Evolutionary conservation across 257 asterid species (phyloP).

Genomic region (Solanum arcanum): DNA sequence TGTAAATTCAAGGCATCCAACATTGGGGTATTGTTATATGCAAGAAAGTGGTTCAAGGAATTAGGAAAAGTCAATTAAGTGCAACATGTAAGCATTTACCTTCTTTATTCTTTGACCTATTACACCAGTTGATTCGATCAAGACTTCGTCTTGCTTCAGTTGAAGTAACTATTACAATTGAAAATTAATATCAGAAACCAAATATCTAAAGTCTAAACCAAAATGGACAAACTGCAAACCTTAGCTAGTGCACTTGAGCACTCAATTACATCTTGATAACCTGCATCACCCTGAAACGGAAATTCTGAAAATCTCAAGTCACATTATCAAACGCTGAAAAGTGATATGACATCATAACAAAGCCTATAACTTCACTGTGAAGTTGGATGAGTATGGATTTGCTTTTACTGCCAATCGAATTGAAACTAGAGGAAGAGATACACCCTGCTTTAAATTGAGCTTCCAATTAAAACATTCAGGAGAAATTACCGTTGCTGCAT

Average conservation of each 20-base stretch:
- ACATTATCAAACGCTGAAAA: not conserved
- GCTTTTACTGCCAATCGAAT: not conserved
- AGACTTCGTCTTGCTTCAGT: constrained; percentile 62
- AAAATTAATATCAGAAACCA: constrained; percentile 1
- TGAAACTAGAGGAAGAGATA: not conserved
- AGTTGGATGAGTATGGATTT: not conserved
- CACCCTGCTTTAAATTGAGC: not conserved
- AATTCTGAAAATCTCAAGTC: constrained; percentile 5
- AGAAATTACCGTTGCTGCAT: constrained; percentile 87
- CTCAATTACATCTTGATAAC: constrained; percentile 82
- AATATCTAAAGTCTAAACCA: not conserved
- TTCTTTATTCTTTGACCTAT: constrained; percentile 91
- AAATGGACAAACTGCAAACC: constrained; percentile 27
- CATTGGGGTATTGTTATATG: not conserved
- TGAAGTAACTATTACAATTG: constrained; percentile 50
- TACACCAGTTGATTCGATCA: constrained; percentile 97
- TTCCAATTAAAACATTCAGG: not conserved
- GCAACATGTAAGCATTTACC: constrained; percentile 27
- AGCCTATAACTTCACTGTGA: not conserved
- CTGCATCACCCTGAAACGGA: constrained; percentile 78
- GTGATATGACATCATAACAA: not conserved
- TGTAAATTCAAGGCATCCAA: not conserved
- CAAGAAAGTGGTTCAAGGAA: not conserved
- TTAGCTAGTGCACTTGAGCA: constrained; percentile 67
- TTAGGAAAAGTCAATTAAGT: not conserved